Conservation (phyloP, 805 yeast species). For the Ogataea populi-albae region DNA sequence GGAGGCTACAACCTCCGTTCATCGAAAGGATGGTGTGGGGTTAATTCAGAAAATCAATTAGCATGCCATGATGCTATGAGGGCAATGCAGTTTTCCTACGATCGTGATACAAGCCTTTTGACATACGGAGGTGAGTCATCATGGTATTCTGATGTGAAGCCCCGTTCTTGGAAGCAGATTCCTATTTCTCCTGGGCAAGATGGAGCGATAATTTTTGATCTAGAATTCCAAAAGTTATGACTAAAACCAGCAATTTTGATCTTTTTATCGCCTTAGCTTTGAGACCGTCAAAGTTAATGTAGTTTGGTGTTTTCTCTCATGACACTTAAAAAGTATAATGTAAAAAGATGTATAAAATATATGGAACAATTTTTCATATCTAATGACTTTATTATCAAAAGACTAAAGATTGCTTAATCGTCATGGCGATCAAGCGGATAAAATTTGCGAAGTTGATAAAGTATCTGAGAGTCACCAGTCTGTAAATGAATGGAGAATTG, state of each 20-base stretch:
- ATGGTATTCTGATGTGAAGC: constrained; percentile 56
- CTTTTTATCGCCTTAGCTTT: too few relatives aligned
- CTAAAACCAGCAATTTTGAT: too few relatives aligned
- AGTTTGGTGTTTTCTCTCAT: too few relatives aligned
- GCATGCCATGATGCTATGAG: constrained; percentile 30
- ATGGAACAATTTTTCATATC: too few relatives aligned
- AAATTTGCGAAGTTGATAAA: too few relatives aligned
- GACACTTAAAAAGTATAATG: too few relatives aligned
- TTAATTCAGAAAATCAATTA: constrained; percentile 32
- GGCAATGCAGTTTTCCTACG: constrained; percentile 58
- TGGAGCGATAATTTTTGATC: constrained; percentile 37
- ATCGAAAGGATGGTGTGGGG: constrained; percentile 71
- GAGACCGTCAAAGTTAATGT: too few relatives aligned
- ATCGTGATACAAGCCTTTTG: constrained; percentile 42
- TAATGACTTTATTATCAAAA: too few relatives aligned
- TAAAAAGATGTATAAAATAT: too few relatives aligned
- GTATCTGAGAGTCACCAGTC: too few relatives aligned
- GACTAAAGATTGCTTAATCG: too few relatives aligned
- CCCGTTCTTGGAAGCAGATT: constrained; percentile 47
- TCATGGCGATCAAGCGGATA: too few relatives aligned
- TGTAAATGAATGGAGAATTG: constrained; percentile 6
- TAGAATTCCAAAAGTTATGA: constrained; percentile 37
- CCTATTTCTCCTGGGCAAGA: constrained; percentile 44
- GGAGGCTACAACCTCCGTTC: constrained; percentile 74
- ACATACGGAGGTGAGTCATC: constrained; percentile 58